Percentiles rank a stretch among this genome's conserved stretches.
phyloP scores from a whole-genome alignment of 768 basidiomycete genomes.

The Lactarius vividus region DNA sequence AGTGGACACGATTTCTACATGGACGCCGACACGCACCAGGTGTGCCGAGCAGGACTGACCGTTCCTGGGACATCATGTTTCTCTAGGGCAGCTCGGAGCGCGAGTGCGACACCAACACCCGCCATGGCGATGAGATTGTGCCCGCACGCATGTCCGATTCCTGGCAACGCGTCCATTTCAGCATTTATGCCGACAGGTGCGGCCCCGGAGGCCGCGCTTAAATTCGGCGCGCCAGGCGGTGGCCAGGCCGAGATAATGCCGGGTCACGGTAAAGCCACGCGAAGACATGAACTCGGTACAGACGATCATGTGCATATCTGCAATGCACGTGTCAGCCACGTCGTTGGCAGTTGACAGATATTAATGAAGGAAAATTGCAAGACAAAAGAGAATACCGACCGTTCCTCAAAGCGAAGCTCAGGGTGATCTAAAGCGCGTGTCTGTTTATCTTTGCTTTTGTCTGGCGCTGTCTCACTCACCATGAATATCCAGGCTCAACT shows the following conservation, averaged over 20 bases:
- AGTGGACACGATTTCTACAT: no score
- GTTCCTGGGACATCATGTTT: constrained; percentile 62
- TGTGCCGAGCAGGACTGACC: constrained; percentile 72
- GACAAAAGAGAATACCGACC: constrained; percentile 38
- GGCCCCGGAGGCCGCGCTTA: constrained; percentile 54
- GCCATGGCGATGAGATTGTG: constrained; percentile 82
- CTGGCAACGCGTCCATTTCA: constrained; percentile 66
- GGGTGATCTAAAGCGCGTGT: constrained; percentile 49
- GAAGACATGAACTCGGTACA: constrained; percentile 65
- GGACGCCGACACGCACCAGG: constrained; percentile 40
- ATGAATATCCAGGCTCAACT: constrained; percentile 69
- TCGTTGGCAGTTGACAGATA: background rate
- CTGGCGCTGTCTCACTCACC: constrained; percentile 41
- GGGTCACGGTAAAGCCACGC: constrained; percentile 69
- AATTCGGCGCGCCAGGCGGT: constrained; percentile 82
- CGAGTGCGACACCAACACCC: constrained; percentile 72
- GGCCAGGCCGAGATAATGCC: constrained; percentile 63
- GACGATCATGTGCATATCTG: constrained; percentile 69
- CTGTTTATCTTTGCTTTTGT: background rate
- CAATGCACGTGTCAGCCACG: background rate
- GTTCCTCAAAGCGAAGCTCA: constrained; percentile 64
- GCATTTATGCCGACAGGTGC: constrained; percentile 75
- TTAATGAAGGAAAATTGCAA: background rate
- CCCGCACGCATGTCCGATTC: constrained; percentile 66
- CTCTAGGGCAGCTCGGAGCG: constrained; percentile 66